Evolutionary conservation across 75 land plant genomes (phyloP), one percentile per base, ranked within the genome.

Genomic region (Cryptomeria japonica): DNA sequence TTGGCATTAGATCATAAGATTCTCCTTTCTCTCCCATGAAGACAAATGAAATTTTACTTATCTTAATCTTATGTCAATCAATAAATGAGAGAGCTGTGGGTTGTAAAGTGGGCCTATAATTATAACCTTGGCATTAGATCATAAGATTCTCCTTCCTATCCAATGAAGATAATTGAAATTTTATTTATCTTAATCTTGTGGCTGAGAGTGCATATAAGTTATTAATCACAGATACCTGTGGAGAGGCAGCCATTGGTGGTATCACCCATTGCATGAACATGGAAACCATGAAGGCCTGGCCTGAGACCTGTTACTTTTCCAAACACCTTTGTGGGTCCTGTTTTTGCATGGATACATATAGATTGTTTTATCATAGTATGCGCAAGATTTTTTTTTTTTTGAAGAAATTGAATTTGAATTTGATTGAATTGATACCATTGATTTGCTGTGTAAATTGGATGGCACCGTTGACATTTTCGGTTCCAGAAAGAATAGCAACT

Each of bases 171-270:
- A 84, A 44, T 47, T 84, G 85, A 34, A 39, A 18, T 82, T 19
- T 82, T 19, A 82, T 8, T 22, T 25, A 12, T 25, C 28, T 31
- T n/a, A 10, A 46, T 85, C 37, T 75, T 8, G 3, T 34, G 34
- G n/a, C n/a, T n/a, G n/a, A n/a, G 55, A 51, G 55, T 38, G 70
- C 70, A 64, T 7, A 64, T 46, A 76, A 34, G 49, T 16, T 38
- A 64, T 64, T 5, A 64, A 41, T 36, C 47, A 28, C 28, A 46
- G 86, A 44, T 10, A 95, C 96, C 96, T 19, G 95, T 95, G 87
- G 96, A 95, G 19, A 89, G 90, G 89, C 96, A 95, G 36, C 96
- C 96, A 86, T 95, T 95, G 75, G 95, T 92, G 88, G 96, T 95
- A 84, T 94, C 96, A 58, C 96, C 96, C 19, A 94, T 87, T 44